phyloP scores from a whole-genome alignment of 768 basidiomycete species.

The Mycena vitilis region DNA sequence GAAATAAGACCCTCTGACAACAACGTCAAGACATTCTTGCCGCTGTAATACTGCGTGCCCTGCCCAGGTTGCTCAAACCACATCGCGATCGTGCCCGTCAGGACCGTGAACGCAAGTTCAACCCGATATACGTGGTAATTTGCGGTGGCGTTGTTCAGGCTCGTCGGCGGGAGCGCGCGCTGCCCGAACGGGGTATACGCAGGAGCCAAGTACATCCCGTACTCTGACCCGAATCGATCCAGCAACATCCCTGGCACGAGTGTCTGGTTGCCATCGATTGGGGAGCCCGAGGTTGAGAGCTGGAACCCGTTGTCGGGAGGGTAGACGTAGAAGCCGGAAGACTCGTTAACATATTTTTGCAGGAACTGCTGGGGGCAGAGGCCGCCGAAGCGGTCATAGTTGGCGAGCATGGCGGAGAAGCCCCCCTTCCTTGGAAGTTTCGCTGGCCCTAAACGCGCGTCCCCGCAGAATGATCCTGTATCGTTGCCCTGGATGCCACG shows the following conservation, averaged over 20 bases:
- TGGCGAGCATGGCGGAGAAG: neutral
- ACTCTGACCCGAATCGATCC: slow-evolving; percentile 12
- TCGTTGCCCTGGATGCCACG: slow-evolving; percentile 5
- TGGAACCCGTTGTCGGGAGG: slow-evolving; percentile 14
- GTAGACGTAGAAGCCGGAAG: neutral
- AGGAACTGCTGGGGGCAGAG: slow-evolving; percentile 12
- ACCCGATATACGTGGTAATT: slow-evolving; percentile 15
- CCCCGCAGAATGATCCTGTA: slow-evolving; percentile 5
- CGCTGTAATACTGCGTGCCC: slow-evolving; percentile 15
- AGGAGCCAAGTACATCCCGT: slow-evolving; percentile 4
- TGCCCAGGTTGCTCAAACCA: slow-evolving; percentile 24
- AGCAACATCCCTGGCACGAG: slow-evolving; percentile 14
- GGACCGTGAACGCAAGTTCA: neutral
- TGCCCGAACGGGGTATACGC: slow-evolving; percentile 13
- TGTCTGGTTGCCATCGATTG: slow-evolving; percentile 2
- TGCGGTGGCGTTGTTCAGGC: neutral
- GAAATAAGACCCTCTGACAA: no score
- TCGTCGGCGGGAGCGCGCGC: slow-evolving; percentile 10
- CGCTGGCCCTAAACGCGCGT: slow-evolving; percentile 4
- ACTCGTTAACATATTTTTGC: neutral
- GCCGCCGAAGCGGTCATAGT: slow-evolving; percentile 19
- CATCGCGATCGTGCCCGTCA: slow-evolving; percentile 9
- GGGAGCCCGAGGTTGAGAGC: slow-evolving; percentile 7
- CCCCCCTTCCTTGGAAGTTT: neutral
- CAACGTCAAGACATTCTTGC: no score